Evolutionary conservation across 345 rosid species (phyloP).

Genomic region (Pistacia atlantica): DNA sequence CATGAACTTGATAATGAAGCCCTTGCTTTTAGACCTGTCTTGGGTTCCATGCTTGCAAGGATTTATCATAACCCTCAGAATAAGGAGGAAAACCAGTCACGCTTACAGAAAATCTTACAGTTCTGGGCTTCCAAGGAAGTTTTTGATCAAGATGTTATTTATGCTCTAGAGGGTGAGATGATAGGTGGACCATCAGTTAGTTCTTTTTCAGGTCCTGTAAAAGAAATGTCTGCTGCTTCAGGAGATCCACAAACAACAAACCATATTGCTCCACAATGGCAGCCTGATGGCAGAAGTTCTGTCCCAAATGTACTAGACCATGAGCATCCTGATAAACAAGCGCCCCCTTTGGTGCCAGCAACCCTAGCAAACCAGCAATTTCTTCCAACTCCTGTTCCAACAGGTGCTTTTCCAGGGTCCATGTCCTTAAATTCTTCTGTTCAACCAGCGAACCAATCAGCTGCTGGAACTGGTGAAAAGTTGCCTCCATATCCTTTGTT

Average conservation of each 20-base stretch:
- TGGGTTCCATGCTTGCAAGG: constrained; percentile 92
- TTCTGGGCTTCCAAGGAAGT: constrained; percentile 98
- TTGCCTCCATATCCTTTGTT: constrained; percentile 89
- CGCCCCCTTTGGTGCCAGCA: constrained; percentile 35
- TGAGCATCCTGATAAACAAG: constrained; percentile 56
- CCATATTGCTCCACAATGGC: constrained; percentile 57
- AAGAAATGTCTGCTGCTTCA: constrained; percentile 46
- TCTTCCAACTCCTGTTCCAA: constrained; percentile 56
- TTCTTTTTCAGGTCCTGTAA: constrained; percentile 58
- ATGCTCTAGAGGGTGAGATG: constrained; percentile 86
- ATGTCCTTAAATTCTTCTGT: constrained; percentile 58
- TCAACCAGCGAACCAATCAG: constrained; percentile 50
- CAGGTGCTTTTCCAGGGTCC: constrained; percentile 63
- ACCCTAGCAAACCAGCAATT: constrained; percentile 60
- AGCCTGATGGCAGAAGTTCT: constrained; percentile 50
- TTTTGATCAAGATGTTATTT: constrained; percentile 81
- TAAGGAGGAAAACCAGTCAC: constrained; percentile 84
- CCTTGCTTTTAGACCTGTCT: constrained; percentile 82
- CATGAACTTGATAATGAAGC: constrained; percentile 90
- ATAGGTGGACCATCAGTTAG: constrained; percentile 58
- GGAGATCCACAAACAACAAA: constrained; percentile 42
- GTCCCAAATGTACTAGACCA: constrained; percentile 43
- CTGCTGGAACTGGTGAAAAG: constrained; percentile 61
- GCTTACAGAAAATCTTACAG: constrained; percentile 87
- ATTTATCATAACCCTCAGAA: constrained; percentile 81